Percentiles rank a stretch among this genome's conserved stretches.
phyloP scores from a whole-genome alignment of 768 basidiomycete species.

The Suillus sp. region DNA sequence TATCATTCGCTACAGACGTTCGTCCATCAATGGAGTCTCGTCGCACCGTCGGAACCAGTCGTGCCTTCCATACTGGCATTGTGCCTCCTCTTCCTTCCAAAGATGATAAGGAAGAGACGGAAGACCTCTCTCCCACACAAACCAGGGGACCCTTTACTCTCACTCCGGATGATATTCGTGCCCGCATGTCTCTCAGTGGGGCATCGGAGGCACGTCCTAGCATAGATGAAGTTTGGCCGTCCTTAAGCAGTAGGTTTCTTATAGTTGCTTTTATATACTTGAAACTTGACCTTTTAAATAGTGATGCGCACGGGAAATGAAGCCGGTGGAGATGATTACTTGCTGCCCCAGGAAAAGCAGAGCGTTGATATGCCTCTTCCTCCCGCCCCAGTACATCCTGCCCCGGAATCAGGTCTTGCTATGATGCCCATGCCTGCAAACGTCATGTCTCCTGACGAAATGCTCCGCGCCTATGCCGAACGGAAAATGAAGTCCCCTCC shows the following conservation, averaged over 20 bases:
- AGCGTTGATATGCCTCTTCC: constrained; percentile 33
- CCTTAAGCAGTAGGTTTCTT: constrained; percentile 56
- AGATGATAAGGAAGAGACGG: constrained; percentile 29
- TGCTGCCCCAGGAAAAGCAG: constrained; percentile 38
- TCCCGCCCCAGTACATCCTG: constrained; percentile 35
- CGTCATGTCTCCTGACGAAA: constrained; percentile 67
- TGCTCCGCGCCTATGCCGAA: constrained; percentile 73
- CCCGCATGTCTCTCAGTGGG: constrained; percentile 45
- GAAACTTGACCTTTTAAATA: constrained; percentile 29
- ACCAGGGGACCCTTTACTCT: constrained; percentile 43
- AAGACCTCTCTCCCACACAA: constrained; percentile 47
- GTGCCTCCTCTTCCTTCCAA: constrained; percentile 45
- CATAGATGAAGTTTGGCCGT: constrained; percentile 66
- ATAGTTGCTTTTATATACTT: constrained; percentile 1
- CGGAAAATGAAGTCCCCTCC: constrained; percentile 40
- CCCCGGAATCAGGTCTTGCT: constrained; percentile 38
- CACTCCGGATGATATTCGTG: constrained; percentile 64
- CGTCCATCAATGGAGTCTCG: constrained; percentile 49
- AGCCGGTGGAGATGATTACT: constrained; percentile 43
- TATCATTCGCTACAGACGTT: constrained; percentile 69
- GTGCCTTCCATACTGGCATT: constrained; percentile 43
- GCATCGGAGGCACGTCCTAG: constrained; percentile 37
- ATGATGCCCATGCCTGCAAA: constrained; percentile 46
- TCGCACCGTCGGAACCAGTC: constrained; percentile 41
- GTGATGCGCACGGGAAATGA: constrained; percentile 71